A percentile compares a stretch with the other conserved stretches of the same genome.
These are phyloP conservation scores for Herpomyces periplanetae DNA, from an alignment of 2,329 filamentous ascomycete species.

Conservation along the genomic window DNA sequence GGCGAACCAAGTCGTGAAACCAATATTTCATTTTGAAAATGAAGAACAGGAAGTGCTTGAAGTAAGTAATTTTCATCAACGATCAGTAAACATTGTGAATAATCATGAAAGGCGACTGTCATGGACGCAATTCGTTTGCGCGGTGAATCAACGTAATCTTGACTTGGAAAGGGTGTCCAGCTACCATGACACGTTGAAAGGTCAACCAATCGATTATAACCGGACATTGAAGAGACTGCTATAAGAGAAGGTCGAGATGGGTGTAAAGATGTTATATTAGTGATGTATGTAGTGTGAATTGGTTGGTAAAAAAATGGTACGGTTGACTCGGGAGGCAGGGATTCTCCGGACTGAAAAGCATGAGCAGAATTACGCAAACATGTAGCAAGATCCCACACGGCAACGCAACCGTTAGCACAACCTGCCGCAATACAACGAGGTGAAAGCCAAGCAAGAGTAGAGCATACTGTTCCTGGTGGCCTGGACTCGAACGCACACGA, in stretches of 20 bases:
- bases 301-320: constrained; percentile 9
- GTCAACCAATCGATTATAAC: constrained; percentile 15
- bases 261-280: constrained; percentile 11
- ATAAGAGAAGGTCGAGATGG: constrained; percentile 15
- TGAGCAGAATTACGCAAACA: constrained; percentile 7
- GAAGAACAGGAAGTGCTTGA: constrained; percentile 11
- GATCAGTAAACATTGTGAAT: constrained; percentile 13
- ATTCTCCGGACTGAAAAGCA: constrained; percentile 1
- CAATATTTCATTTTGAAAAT: no score
- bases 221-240: constrained; percentile 14
- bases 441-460: constrained; percentile 16
- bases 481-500: constrained; percentile 12
- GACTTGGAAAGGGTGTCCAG: constrained; percentile 7
- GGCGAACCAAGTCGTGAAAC: no score
- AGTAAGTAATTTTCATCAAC: constrained; percentile 15
- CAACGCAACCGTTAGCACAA: constrained; percentile 16
- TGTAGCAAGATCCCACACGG: constrained; percentile 12
- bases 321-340: constrained; percentile 3
- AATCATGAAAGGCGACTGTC: constrained; percentile 15
- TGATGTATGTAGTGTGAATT: constrained; percentile 11
- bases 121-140: constrained; percentile 13
- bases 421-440: constrained; percentile 14
- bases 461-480: constrained; percentile 14
- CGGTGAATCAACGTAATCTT: constrained; percentile 10
- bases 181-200: no score